phyloP scores from a whole-genome alignment of 306 rosid species.

The Pyrus communis region DNA sequence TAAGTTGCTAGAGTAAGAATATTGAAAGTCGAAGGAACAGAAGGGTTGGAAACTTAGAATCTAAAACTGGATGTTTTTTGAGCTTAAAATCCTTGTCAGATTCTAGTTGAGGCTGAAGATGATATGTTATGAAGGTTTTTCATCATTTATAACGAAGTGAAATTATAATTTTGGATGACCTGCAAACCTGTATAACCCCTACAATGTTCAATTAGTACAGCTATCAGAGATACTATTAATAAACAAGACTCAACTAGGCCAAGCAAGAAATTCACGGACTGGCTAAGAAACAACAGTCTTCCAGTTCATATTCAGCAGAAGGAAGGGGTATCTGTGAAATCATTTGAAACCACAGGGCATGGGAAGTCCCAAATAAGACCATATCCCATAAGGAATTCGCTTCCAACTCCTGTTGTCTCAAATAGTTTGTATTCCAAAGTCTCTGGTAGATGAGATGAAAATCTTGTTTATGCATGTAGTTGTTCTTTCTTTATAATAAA shows the following conservation, averaged over 20 bases:
- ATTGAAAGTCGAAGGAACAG: not conserved
- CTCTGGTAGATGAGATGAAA: not conserved
- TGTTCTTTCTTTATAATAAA: not conserved
- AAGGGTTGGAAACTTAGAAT: not conserved
- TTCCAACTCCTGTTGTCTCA: not conserved
- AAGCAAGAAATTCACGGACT: not conserved
- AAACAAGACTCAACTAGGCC: not conserved
- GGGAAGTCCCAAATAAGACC: not conserved
- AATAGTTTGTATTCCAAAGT: not conserved
- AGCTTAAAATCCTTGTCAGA: not conserved
- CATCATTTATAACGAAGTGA: not conserved
- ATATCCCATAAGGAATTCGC: not conserved
- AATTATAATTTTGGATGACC: not conserved
- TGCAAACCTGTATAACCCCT: not conserved
- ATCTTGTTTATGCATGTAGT: not conserved
- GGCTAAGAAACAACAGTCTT: not conserved
- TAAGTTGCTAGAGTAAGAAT: not conserved
- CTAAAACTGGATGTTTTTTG: not conserved
- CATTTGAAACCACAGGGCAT: not conserved
- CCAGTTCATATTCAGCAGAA: not conserved
- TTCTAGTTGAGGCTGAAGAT: not conserved
- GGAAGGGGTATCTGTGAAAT: not conserved
- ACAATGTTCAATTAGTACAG: not conserved
- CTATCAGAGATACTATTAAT: not conserved
- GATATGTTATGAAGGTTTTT: not conserved